Evolutionary conservation across 176 grass and related monocot genomes (phyloP).

Genomic region (Dendrocalamus sinicus): DNA sequence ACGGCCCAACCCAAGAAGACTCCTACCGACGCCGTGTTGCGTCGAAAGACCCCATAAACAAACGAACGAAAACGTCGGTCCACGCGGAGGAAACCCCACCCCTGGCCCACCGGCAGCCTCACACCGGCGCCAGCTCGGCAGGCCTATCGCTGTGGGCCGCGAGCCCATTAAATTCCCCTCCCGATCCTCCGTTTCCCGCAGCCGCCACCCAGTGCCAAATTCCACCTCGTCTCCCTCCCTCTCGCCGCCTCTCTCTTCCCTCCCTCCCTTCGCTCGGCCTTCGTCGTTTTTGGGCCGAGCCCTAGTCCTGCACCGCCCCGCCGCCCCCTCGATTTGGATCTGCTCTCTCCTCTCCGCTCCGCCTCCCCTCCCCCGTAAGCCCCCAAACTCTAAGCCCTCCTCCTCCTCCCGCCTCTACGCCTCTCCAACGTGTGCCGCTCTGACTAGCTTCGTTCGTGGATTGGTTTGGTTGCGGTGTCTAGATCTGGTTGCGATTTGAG

Average conservation of each 20-base stretch:
- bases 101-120: slow-evolving; percentile 51
- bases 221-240: background rate
- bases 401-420: background rate
- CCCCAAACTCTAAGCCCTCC: slow-evolving; percentile 27
- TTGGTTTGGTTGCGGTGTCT: background rate
- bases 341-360: slow-evolving; percentile 18
- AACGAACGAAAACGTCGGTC: slow-evolving; percentile 21
- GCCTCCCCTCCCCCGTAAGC: slow-evolving; percentile 42
- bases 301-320: slow-evolving; percentile 37
- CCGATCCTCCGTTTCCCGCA: background rate
- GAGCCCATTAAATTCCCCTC: slow-evolving; percentile 39
- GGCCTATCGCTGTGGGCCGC: slow-evolving; percentile 50
- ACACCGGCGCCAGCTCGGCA: slow-evolving; percentile 13
- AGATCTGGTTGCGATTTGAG: slow-evolving; percentile 4
- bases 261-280: slow-evolving; percentile 18
- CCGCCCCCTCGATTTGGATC: slow-evolving; percentile 34
- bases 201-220: background rate
- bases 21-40: background rate
- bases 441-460: background rate
- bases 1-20: slow-evolving; percentile 11
- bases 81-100: background rate
- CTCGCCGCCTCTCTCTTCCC: background rate
- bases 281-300: slow-evolving; percentile 68
- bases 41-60: background rate
- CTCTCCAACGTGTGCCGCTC: background rate